Conservation (phyloP, 345 rosid genomes). For the Hypericum perforatum region DNA sequence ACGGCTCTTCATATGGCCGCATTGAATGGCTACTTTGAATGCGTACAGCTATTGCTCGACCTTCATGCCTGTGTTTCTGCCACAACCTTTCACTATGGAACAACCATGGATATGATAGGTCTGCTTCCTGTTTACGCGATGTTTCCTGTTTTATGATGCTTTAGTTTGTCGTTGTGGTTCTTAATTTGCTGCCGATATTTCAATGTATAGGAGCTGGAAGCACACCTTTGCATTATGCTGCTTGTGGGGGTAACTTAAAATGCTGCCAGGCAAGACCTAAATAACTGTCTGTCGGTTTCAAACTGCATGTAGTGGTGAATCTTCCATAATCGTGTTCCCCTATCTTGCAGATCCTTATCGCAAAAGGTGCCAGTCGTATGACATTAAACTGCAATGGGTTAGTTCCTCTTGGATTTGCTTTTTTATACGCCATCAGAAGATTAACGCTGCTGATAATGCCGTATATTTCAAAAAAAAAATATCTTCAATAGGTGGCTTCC, state of each 20-base stretch:
- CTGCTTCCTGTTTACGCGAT: constrained; percentile 5
- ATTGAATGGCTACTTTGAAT: constrained; percentile 87
- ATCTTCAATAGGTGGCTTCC: constrained; percentile 72
- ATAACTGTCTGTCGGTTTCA: not conserved
- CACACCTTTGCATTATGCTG: constrained; percentile 95
- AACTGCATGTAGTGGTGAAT: not conserved
- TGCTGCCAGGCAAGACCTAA: constrained; percentile 76
- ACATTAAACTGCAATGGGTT: constrained; percentile 92
- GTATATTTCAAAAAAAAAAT: not conserved
- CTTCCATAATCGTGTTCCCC: constrained; percentile 7
- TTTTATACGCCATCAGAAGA: constrained; percentile 1
- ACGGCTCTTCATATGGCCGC: constrained; percentile 99
- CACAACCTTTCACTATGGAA: constrained; percentile 84
- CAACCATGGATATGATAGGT: constrained; percentile 99
- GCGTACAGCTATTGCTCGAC: constrained; percentile 91
- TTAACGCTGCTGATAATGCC: not conserved
- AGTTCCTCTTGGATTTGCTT: constrained; percentile 14
- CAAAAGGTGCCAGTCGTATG: constrained; percentile 70
- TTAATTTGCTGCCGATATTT: constrained; percentile 10
- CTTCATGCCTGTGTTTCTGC: constrained; percentile 79
- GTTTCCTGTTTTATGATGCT: constrained; percentile 1
- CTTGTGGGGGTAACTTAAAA: constrained; percentile 92
- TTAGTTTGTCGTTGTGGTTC: constrained; percentile 3
- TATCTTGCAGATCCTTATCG: constrained; percentile 62
- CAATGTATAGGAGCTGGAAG: constrained; percentile 77